Base-by-base conservation (phyloP, 495 filamentous ascomycete species). In the Cladorrhinum samala region DNA sequence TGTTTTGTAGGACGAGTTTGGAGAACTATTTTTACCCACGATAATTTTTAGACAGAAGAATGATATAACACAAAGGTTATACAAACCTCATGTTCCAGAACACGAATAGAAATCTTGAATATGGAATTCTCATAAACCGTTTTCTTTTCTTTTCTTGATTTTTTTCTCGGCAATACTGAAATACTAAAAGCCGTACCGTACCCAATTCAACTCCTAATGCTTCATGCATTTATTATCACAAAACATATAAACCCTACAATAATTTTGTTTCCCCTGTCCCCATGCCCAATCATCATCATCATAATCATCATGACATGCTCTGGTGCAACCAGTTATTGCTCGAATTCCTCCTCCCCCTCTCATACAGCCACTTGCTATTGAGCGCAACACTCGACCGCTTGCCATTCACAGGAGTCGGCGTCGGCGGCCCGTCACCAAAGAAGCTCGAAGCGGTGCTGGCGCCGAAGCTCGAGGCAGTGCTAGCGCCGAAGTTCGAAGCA, bases 281-380 rank as follows among this genome's bases (percentile, higher is more conserved):
- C n/a, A n/a, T n/a, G n/a, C n/a, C n/a, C n/a, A n/a, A n/a, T n/a
- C n/a, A n/a, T n/a, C n/a, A n/a, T n/a, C n/a, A n/a, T n/a, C 14
- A 19, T 36, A 46, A 14, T 33, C 27, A 33, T 52, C 24, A 46
- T 51, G 40, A 52, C 39, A 50, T 5, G 27, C 41, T 36, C 46
- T 62, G 58, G 4, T 70, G 62, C 54, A 69, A 51, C 67, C 70
- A 72, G 13, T 57, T 62, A 37, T 62, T 69, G 7, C 70, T 65
- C 49, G 72, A 69, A 7, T 52, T 62, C 54, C 69, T 68, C 57
- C 81, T 76, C 19, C 74, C 76, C 66, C 83, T 85, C 68, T 98
- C 88, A 70, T 95, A 98, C 38, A 96, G 69, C 92, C 91, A 98
- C 70, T 87, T 89, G 68, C 81, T 95, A 59, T 88, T 95, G 59